Percentiles rank a stretch among this genome's conserved stretches.
Evolutionary conservation across 805 yeast genomes (phyloP).

Genomic region (Sugiyamaella lignohabitans): DNA sequence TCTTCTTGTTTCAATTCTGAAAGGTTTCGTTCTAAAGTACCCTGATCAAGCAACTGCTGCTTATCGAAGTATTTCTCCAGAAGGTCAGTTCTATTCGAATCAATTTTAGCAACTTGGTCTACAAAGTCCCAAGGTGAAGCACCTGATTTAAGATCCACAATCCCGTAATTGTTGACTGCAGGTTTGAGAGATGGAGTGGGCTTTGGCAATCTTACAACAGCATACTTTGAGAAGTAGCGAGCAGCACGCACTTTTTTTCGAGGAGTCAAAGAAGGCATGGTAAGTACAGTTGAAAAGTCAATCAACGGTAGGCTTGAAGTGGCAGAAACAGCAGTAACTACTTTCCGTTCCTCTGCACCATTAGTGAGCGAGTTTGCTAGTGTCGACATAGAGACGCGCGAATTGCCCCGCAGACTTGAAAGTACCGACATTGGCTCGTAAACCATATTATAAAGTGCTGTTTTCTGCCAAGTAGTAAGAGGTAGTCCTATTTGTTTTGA

Average conservation of each 20-base stretch:
- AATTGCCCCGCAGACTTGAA: constrained; percentile 34
- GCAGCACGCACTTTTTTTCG: background rate
- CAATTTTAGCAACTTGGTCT: background rate
- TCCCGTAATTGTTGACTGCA: background rate
- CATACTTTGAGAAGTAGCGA: background rate
- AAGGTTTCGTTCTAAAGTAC: constrained; percentile 14
- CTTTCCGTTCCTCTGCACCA: constrained; percentile 38
- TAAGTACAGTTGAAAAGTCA: background rate
- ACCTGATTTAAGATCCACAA: background rate
- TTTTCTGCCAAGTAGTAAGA: constrained; percentile 40
- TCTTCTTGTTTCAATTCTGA: constrained; percentile 11
- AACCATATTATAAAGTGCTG: constrained; percentile 35
- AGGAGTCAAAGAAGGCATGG: constrained; percentile 25
- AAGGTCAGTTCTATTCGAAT: background rate
- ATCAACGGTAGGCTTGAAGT: background rate
- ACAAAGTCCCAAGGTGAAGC: constrained; percentile 10
- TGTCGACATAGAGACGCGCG: constrained; percentile 36
- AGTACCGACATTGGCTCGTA: constrained; percentile 43
- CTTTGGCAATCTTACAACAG: background rate
- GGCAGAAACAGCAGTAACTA: constrained; percentile 33
- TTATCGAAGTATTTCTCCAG: constrained; percentile 11
- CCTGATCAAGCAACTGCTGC: constrained; percentile 10
- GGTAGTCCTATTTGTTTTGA: constrained; percentile 9
- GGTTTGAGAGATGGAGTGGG: background rate
- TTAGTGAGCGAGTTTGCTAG: constrained; percentile 40